Base-by-base conservation (phyloP, 164 flowering plant genomes). In the Vitis labrusca region DNA sequence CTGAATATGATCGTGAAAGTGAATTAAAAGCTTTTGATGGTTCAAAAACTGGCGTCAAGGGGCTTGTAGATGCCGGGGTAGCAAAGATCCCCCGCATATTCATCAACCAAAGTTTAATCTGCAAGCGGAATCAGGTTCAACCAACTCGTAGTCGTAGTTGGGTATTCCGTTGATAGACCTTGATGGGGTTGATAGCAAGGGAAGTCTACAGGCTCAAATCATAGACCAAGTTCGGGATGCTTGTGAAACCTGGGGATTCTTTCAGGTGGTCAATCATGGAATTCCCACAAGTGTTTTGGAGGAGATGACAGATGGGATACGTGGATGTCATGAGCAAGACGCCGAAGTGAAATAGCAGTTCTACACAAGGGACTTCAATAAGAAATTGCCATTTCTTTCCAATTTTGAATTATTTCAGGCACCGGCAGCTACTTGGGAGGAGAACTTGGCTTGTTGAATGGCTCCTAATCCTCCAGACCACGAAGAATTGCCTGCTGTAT, bases 191-290 rank as follows among this genome's bases (percentile, higher is more conserved):
- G 12, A 64, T 0, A 11, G 50, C 13, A 74, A 72, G 14, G 37
- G 69, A 52, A 50, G 3, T 29, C 44, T 6, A 4, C 74, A 74
- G 2, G 10, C 13, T 2, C 64, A 73, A 60, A 67, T 81, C 3
- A 65, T 81, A 0, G 75, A 74, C 1, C 10, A 77, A 62, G 68
- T 84, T 13, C 47, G 66, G 15, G 19, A 13, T 8, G 88, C 86
- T 11, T 29, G 71, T 0, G 78, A 80, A 59, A 66, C 16, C 0
- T 79, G 83, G 81, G 88, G 88, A 81, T 83, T 85, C 66, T 83
- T 85, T 19, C 82, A 81, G 66, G 79, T 82, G 61, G 56, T 81
- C 50, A 81, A 81, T 63, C 90, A 84, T 71, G 84, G 84, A 1
- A 72, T 85, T 37, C 80, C 78, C 2, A 1, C 2, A 1, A 52